phyloP scores from a whole-genome alignment of 2,329 filamentous ascomycete species.

The Beauveria rudraprayagi region DNA sequence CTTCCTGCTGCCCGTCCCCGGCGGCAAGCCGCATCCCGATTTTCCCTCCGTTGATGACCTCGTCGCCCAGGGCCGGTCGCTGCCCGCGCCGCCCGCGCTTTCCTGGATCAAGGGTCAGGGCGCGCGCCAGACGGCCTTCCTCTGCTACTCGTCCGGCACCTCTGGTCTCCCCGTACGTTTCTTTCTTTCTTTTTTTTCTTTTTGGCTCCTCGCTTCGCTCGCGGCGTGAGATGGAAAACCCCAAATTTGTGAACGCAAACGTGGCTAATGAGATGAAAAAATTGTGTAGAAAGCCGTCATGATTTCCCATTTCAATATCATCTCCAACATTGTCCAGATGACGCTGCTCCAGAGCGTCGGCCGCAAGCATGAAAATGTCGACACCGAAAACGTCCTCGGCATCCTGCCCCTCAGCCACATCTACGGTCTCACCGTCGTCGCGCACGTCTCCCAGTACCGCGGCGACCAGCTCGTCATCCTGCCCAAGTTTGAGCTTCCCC shows the following conservation, averaged over 20 bases:
- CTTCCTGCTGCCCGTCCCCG: slow-evolving; percentile 61
- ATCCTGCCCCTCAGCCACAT: slow-evolving; percentile 78
- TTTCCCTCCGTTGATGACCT: slow-evolving; percentile 62
- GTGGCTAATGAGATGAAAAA: background rate
- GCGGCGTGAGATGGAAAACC: background rate
- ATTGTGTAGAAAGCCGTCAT: slow-evolving; percentile 65
- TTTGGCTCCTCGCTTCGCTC: background rate
- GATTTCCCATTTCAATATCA: slow-evolving; percentile 73
- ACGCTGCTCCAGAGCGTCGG: slow-evolving; percentile 32
- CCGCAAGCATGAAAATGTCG: slow-evolving; percentile 29
- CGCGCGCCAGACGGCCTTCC: slow-evolving; percentile 60
- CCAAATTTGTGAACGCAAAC: background rate
- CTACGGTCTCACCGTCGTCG: slow-evolving; percentile 66
- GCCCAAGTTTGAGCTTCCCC: slow-evolving; percentile 66
- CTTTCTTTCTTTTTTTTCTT: background rate
- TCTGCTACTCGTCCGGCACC: slow-evolving; percentile 75
- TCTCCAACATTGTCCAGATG: slow-evolving; percentile 65
- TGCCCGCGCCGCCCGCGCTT: slow-evolving; percentile 46
- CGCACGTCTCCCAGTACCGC: slow-evolving; percentile 55
- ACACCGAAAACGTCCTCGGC: slow-evolving; percentile 47
- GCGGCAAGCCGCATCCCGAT: slow-evolving; percentile 39
- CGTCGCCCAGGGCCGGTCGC: slow-evolving; percentile 48
- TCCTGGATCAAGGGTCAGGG: slow-evolving; percentile 58
- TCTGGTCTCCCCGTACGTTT: slow-evolving; percentile 61
- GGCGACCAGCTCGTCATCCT: slow-evolving; percentile 69